Conservation (phyloP, 768 basidiomycete species). For the Brasilioporus rufonigricans region DNA sequence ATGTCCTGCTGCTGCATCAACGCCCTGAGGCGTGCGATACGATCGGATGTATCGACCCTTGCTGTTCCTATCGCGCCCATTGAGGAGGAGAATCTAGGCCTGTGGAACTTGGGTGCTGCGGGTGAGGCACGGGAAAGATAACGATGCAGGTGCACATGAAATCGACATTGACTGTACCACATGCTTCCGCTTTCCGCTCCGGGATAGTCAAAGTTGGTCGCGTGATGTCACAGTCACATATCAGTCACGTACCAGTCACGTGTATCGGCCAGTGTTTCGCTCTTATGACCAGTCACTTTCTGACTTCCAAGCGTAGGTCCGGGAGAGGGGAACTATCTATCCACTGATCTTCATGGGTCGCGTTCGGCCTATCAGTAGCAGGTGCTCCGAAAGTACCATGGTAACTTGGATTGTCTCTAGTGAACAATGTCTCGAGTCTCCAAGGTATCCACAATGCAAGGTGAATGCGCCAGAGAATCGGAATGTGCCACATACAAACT, state of each 20-base stretch:
- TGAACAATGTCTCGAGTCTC: no score
- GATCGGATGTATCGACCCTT: constrained; percentile 60
- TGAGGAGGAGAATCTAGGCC: constrained; percentile 10
- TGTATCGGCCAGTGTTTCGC: no score
- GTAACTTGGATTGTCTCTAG: no score
- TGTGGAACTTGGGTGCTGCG: constrained; percentile 1
- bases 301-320: no score
- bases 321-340: no score
- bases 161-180: constrained; percentile 23
- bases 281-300: no score
- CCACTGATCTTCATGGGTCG: no score
- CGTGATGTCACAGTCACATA: constrained; percentile 2
- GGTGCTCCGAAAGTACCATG: no score
- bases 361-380: no score
- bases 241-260: neutral
- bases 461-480: no score
- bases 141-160: constrained; percentile 17
- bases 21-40: constrained; percentile 62
- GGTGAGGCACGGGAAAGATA: constrained; percentile 20
- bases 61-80: constrained; percentile 39
- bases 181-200: constrained; percentile 25
- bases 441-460: no score
- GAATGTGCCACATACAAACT: no score
- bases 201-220: constrained; percentile 3
- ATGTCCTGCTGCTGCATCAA: constrained; percentile 60